Percentiles rank a stretch among this genome's conserved stretches.
phyloP scores from a whole-genome alignment of 2,329 filamentous ascomycete species.

The Alternaria burnsii region DNA sequence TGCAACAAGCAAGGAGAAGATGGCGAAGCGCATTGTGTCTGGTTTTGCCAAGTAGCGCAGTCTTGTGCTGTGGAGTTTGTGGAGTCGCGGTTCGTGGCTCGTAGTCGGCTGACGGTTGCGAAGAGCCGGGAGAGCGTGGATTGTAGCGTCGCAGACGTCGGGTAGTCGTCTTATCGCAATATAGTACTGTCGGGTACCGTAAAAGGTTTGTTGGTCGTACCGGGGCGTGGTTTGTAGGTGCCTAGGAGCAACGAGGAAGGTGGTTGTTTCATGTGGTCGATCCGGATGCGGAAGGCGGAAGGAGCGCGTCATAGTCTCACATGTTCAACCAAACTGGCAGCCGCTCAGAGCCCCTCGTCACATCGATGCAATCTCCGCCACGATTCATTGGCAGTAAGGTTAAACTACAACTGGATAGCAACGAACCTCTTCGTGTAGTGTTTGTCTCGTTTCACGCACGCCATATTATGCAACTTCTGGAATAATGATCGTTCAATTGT shows the following conservation, averaged over 20 bases:
- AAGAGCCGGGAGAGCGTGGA: background rate
- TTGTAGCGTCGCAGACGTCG: background rate
- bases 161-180: constrained; percentile 1
- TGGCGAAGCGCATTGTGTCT: constrained; percentile 69
- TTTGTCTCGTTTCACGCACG: background rate
- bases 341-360: constrained; percentile 6
- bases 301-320: constrained; percentile 16
- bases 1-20: constrained; percentile 66
- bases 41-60: background rate
- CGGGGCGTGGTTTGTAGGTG: constrained; percentile 1
- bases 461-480: background rate
- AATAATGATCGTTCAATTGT: constrained; percentile 5
- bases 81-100: background rate
- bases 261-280: constrained; percentile 12
- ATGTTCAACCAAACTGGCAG: background rate
- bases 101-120: background rate
- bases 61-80: background rate
- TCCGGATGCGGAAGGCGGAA: constrained; percentile 18
- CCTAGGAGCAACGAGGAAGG: constrained; percentile 14
- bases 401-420: too few relatives aligned
- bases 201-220: background rate
- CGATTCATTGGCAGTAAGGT: background rate
- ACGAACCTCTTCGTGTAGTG: background rate
- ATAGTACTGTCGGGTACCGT: background rate
- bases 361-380: constrained; percentile 2